Evolutionary conservation across 1,284 basidiomycete species (phyloP), one percentile per base, ranked within the genome.

Genomic region (Ustilago bromivora): DNA sequence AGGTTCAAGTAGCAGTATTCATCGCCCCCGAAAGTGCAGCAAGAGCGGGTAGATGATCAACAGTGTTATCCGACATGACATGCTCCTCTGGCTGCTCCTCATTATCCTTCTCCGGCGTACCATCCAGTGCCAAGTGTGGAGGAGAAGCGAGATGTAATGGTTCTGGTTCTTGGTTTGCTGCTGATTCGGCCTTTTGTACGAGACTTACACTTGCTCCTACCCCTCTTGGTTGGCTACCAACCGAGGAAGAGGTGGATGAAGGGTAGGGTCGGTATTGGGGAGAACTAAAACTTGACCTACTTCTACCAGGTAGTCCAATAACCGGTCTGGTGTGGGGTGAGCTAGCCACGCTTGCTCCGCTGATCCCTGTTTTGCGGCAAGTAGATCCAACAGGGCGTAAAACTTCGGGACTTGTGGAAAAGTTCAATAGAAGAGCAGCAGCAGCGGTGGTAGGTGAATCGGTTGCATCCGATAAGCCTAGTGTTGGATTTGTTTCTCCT

Each of bases 331-430:
- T 53, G 36, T 62, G 66, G 4, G 64, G 64, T 6, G 57, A 56
- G 2, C 46, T 35, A 15, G 51, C 57, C 17, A 57, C 31, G 15
- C 35, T 58, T 19, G 19, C 36, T 11, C 52, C 36, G 23, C 23
- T 28, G 23, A 28, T 3, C 31, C 34, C 10, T 41, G 13, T 41
- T 41, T 41, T 41, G 23, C n/a, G 43, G 8, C 13, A 17, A 7
- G 54, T 28, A 19, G 65, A 57, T 23, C 61, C 61, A 19, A 75
- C 49, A 3, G 78, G 76, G 11, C 78, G 65, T 3, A 80, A 38
- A 13, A 80, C 75, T 60, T 81, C 79, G 4, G 79, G 79, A 11
- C 71, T 75, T 28, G 79, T 79, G 35, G 68, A 72, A 28, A 81
- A 77, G 57, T 74, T 69, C 52, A 81, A 66, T 17, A 81, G 43